These are phyloP conservation scores for Ogataea nonfermentans DNA, from an alignment of 805 yeast species.

Conservation along the genomic window DNA sequence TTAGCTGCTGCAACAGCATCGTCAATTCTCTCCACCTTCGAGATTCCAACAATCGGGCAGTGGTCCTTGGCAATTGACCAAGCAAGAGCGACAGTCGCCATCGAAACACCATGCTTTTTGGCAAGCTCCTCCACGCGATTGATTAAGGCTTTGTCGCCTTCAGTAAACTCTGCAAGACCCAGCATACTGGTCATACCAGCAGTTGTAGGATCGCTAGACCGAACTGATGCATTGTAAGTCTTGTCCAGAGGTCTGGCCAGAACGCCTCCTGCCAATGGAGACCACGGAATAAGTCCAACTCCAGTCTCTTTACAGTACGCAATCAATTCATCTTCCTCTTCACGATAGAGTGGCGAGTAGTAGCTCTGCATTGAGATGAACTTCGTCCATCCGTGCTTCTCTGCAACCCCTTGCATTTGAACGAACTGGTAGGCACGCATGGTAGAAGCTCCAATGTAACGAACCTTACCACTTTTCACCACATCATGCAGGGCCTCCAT, in stretches of 20 bases:
- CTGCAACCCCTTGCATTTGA: conserved; percentile 54
- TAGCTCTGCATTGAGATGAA: conserved; percentile 58
- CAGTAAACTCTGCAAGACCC: conserved; percentile 23
- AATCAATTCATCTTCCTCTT: conserved; percentile 63
- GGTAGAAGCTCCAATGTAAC: conserved; percentile 63
- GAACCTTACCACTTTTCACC: conserved; percentile 44
- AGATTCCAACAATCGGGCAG: conserved; percentile 58
- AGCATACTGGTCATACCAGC: background rate
- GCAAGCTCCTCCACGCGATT: conserved; percentile 55
- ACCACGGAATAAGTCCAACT: conserved; percentile 59
- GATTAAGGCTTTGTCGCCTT: conserved; percentile 37
- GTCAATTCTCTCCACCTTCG: conserved; percentile 45
- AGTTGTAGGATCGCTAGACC: conserved; percentile 1
- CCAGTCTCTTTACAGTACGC: conserved; percentile 51
- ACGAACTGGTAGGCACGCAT: conserved; percentile 58
- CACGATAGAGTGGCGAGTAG: conserved; percentile 56
- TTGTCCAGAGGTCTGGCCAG: conserved; percentile 45
- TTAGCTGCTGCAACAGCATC: conserved; percentile 46
- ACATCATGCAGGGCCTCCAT: conserved; percentile 57
- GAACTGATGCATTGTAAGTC: conserved; percentile 3
- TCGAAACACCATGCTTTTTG: conserved; percentile 42
- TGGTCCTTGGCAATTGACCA: conserved; percentile 54
- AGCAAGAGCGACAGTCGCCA: conserved; percentile 56
- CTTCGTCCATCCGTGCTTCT: conserved; percentile 53
- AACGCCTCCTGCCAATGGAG: conserved; percentile 50